Evolutionary conservation across 441 rosid genomes (phyloP).

Genomic region (Aleurites moluccanus): DNA sequence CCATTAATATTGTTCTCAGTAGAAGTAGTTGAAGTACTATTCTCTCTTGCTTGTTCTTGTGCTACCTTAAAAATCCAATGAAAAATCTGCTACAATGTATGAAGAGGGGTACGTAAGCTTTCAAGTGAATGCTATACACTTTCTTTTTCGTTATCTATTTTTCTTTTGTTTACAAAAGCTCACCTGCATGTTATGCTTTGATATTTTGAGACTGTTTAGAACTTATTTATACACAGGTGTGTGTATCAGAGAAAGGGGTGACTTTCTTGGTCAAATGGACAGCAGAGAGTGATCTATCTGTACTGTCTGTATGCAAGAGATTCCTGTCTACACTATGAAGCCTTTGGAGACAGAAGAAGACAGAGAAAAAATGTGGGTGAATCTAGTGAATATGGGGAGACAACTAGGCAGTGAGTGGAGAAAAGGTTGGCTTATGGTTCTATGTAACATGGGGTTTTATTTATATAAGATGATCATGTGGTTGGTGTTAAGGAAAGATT

Average conservation of each 20-base stretch:
- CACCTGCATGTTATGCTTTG: constrained; percentile 55
- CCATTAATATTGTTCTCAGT: constrained; percentile 20
- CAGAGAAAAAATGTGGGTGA: constrained; percentile 35
- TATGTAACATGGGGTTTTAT: constrained; percentile 34
- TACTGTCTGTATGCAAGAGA: constrained; percentile 42
- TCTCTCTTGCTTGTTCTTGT: constrained; percentile 32
- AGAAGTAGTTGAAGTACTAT: background rate
- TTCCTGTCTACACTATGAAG: constrained; percentile 27
- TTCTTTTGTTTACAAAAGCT: constrained; percentile 25
- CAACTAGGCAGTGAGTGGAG: constrained; percentile 43
- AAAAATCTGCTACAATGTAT: constrained; percentile 53
- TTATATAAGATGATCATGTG: constrained; percentile 40
- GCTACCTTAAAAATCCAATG: constrained; percentile 48
- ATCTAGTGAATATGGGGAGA: constrained; percentile 39
- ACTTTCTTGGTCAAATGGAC: constrained; percentile 52
- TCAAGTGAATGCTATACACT: constrained; percentile 11
- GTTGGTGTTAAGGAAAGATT: constrained; percentile 30
- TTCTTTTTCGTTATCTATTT: background rate
- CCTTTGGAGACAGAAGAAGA: constrained; percentile 40
- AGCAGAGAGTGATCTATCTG: constrained; percentile 45
- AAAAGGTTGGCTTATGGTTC: constrained; percentile 42
- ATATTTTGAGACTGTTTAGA: constrained; percentile 16
- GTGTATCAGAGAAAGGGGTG: constrained; percentile 2
- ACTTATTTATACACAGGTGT: constrained; percentile 9
- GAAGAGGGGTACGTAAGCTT: constrained; percentile 20